Base-by-base conservation (phyloP, 305 asterid species). In the Rubia tinctorum region DNA sequence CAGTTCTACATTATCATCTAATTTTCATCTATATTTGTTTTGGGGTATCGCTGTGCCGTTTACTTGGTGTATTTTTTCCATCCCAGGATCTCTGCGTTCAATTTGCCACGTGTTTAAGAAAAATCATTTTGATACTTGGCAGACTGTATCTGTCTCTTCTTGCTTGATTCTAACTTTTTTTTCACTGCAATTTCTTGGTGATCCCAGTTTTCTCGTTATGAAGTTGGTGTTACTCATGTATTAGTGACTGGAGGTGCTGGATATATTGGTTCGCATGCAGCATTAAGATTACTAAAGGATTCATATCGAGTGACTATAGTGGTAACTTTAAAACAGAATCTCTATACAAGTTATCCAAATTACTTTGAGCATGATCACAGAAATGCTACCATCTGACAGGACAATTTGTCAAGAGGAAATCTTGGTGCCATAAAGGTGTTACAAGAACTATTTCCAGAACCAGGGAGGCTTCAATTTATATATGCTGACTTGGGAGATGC, bases 171-270 rank as follows among this genome's bases (percentile, higher is more conserved):
- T 84, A 77, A 78, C 72, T 68, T 72, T 40, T 7, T 81, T 22
- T 72, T 64, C 55, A 13, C 42, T 55, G 39, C 74, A 27, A 27
- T 59, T 51, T 11, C 58, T 17, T 10, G 73, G n/a, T 61, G 51
- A 61, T 76, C 67, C 51, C 86, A 94, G 99, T 91, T 94, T 76
- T 85, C 97, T 47, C 84, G 78, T 72, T 94, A 86, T 47, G 97
- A 94, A 86, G 85, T 88, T 51, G 99, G 97, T 58, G 92, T 91
- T 56, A 83, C 93, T 80, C 99, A 94, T 77, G 97, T 94, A 74
- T 82, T 94, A 58, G 95, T 94, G 59, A 94, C 99, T 23, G 98
- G 99, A 79, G 99, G 99, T 71, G 99, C 99, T 75, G 99, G 99
- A 34, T 94, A 82, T 82, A 94, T 94, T 66, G 99, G 99, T 75